Evolutionary conservation across 2,329 filamentous ascomycete genomes (phyloP).

Genomic region (Emergomyces pasteurianus): DNA sequence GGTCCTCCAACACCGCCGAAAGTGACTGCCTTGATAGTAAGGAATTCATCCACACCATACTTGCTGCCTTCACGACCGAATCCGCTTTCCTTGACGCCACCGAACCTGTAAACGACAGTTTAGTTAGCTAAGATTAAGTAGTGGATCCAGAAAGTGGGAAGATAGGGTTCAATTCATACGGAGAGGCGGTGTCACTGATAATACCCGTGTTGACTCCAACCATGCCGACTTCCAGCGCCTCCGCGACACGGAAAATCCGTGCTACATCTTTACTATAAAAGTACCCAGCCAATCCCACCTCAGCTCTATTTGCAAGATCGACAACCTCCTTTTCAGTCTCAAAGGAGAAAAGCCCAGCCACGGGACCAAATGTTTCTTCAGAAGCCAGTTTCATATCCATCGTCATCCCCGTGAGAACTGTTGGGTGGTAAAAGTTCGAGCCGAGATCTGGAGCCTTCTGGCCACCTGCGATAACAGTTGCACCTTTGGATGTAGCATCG

Average conservation of each 20-base stretch:
- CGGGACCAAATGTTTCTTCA: slow-evolving; percentile 93
- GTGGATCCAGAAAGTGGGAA: neutral
- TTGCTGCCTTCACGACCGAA: slow-evolving; percentile 68
- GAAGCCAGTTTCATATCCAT: slow-evolving; percentile 68
- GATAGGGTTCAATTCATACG: slow-evolving; percentile 22
- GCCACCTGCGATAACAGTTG: slow-evolving; percentile 62
- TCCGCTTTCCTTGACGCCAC: slow-evolving; percentile 71
- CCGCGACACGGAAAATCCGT: slow-evolving; percentile 48
- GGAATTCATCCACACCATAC: slow-evolving; percentile 67
- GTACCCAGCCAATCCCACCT: slow-evolving; percentile 87
- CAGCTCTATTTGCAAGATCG: slow-evolving; percentile 63
- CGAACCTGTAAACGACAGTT: slow-evolving; percentile 42
- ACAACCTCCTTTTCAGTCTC: slow-evolving; percentile 82
- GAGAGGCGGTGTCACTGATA: slow-evolving; percentile 42
- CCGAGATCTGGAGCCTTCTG: slow-evolving; percentile 63
- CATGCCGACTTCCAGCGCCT: slow-evolving; percentile 43
- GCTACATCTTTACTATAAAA: slow-evolving; percentile 63
- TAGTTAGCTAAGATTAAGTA: neutral
- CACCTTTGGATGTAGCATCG: slow-evolving; percentile 69
- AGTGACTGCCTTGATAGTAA: slow-evolving; percentile 57
- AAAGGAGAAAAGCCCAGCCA: slow-evolving; percentile 82
- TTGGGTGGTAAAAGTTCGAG: slow-evolving; percentile 78
- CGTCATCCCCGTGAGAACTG: slow-evolving; percentile 78
- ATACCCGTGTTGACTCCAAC: slow-evolving; percentile 59
- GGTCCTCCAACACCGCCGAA: slow-evolving; percentile 51